Percentiles rank a stretch among this genome's conserved stretches.
These are phyloP conservation scores for Atalantia buxifolia DNA, from an alignment of 345 rosid species.

Conservation along the genomic window DNA sequence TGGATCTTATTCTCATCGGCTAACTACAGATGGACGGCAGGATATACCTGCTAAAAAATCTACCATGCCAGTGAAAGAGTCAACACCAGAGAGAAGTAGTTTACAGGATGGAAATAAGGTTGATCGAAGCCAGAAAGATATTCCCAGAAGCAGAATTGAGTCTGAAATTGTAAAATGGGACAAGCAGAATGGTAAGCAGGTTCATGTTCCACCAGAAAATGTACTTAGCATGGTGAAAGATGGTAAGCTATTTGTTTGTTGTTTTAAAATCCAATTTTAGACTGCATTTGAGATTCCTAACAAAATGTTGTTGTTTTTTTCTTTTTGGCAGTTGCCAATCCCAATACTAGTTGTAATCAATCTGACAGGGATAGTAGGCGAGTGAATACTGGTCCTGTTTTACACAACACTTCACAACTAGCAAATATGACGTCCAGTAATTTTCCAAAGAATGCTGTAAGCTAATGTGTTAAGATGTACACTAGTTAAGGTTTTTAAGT, in stretches of 20 bases:
- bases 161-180: constrained; percentile 28
- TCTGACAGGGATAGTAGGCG: constrained; percentile 30
- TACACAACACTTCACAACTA: constrained; percentile 26
- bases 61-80: constrained; percentile 25
- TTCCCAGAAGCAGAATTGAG: constrained; percentile 29
- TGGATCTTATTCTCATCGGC: constrained; percentile 35
- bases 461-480: constrained; percentile 15
- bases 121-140: constrained; percentile 27
- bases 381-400: constrained; percentile 30
- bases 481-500: background rate
- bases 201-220: constrained; percentile 31
- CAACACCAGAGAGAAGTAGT: constrained; percentile 20
- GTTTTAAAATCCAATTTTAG: constrained; percentile 4
- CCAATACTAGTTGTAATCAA: constrained; percentile 29
- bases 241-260: constrained; percentile 20
- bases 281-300: constrained; percentile 6
- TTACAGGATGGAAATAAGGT: constrained; percentile 18
- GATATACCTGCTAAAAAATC: constrained; percentile 31
- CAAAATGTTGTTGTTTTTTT: constrained; percentile 11
- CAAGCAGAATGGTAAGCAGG: constrained; percentile 36
- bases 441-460: constrained; percentile 39
- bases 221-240: constrained; percentile 22
- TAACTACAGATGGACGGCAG: constrained; percentile 25
- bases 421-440: constrained; percentile 25
- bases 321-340: constrained; percentile 43